Evolutionary conservation across 2,329 filamentous ascomycete genomes (phyloP).

Genomic region (Fusarium protoensiforme): DNA sequence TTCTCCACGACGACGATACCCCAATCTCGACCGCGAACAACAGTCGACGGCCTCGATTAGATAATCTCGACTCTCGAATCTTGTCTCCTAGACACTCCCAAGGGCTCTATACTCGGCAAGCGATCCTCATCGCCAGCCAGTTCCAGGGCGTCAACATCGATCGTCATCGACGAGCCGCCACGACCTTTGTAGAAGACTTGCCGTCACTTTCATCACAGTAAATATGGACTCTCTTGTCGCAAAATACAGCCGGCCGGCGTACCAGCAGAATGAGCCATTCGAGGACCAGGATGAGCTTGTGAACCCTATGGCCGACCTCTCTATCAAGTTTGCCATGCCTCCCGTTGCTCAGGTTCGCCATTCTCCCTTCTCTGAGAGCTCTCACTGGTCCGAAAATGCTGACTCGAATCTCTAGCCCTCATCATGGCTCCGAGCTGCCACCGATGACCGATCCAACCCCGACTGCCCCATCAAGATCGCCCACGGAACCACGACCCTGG

Average conservation of each 20-base stretch:
- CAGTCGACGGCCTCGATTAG: constrained; percentile 16
- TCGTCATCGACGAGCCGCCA: constrained; percentile 8
- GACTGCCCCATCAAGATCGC: constrained; percentile 99
- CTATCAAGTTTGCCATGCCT: constrained; percentile 94
- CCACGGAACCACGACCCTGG: constrained; percentile 97
- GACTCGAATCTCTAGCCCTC: constrained; percentile 70
- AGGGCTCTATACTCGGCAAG: constrained; percentile 10
- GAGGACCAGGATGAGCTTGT: constrained; percentile 78
- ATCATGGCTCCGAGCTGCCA: constrained; percentile 94
- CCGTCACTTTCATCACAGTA: constrained; percentile 25
- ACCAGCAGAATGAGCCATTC: constrained; percentile 77
- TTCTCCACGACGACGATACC: constrained; percentile 9
- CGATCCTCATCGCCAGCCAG: not conserved
- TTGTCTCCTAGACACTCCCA: not conserved
- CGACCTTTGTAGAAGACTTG: constrained; percentile 18
- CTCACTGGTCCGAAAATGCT: constrained; percentile 1
- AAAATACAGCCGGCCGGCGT: constrained; percentile 85
- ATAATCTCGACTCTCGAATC: constrained; percentile 1
- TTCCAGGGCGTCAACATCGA: constrained; percentile 12
- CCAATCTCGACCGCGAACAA: constrained; percentile 18
- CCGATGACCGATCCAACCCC: constrained; percentile 96
- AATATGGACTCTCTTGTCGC: constrained; percentile 93
- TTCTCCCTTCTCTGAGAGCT: not conserved
- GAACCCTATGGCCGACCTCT: constrained; percentile 79
- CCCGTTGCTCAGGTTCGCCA: constrained; percentile 85